These are phyloP conservation scores for Umbelopsis sp. DNA, from an alignment of 192 early-diverging fungal species.

Conservation along the genomic window DNA sequence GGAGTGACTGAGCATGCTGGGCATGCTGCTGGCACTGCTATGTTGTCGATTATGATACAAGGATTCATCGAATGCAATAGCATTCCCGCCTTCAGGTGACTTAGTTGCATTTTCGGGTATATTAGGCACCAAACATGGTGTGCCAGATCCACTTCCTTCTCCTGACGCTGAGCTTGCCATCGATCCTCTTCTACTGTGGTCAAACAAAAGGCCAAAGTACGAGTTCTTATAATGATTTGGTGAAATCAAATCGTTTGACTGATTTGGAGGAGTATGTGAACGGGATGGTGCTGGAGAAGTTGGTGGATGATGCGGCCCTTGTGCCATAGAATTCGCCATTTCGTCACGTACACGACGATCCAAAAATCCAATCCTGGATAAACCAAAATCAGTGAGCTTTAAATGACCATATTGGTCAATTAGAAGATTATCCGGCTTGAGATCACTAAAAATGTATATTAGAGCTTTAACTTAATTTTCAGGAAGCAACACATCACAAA, in stretches of 20 bases:
- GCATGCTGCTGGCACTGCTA: constrained; percentile 36
- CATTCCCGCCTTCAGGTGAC: background rate
- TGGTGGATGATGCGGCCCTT: constrained; percentile 7
- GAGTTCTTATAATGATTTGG: constrained; percentile 35
- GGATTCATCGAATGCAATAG: background rate
- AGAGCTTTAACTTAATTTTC: background rate
- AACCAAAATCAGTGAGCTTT: constrained; percentile 88
- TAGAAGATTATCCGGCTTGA: constrained; percentile 87
- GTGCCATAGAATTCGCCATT: constrained; percentile 21
- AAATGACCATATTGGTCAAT: constrained; percentile 85
- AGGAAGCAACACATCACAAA: background rate
- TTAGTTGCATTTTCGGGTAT: background rate
- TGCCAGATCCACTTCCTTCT: constrained; percentile 32
- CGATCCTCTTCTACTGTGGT: constrained; percentile 50
- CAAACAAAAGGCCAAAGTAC: constrained; percentile 44
- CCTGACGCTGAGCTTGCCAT: constrained; percentile 46
- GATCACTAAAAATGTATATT: constrained; percentile 58
- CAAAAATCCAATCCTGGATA: constrained; percentile 82
- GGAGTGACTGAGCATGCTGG: constrained; percentile 29
- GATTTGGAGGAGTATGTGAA: constrained; percentile 34
- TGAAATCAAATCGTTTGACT: constrained; percentile 16
- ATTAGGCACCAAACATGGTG: constrained; percentile 1
- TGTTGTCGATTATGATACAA: constrained; percentile 24
- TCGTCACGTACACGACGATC: constrained; percentile 72
- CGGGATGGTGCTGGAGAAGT: constrained; percentile 38